Conservation (phyloP, 1,284 basidiomycete species). For the Fistulinella cinereoalba region DNA sequence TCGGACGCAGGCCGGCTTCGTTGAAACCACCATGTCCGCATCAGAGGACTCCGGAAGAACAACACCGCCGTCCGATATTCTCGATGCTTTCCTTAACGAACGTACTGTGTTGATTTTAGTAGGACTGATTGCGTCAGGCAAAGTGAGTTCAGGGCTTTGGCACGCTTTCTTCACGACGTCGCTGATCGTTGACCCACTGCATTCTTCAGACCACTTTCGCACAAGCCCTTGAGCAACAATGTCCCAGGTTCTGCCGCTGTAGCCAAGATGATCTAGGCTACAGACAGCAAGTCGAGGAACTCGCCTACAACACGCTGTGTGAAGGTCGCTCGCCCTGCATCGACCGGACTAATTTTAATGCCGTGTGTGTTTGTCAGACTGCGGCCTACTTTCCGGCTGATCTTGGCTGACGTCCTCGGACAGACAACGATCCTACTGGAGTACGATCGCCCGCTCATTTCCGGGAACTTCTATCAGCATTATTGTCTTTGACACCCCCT, state of each 20-base stretch:
- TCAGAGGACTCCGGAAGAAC: background rate
- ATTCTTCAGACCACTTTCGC: constrained; percentile 61
- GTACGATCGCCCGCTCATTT: constrained; percentile 61
- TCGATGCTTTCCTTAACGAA: constrained; percentile 32
- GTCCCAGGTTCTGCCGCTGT: constrained; percentile 60
- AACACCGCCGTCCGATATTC: background rate
- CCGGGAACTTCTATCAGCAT: constrained; percentile 60
- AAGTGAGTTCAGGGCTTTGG: constrained; percentile 43
- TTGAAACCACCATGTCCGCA: constrained; percentile 20
- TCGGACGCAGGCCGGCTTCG: background rate
- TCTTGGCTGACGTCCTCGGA: constrained; percentile 2
- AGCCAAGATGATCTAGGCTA: constrained; percentile 66
- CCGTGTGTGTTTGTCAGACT: constrained; percentile 43
- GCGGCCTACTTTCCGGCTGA: background rate
- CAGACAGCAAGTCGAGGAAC: constrained; percentile 55
- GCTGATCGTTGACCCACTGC: background rate
- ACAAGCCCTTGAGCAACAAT: constrained; percentile 53
- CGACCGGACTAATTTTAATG: constrained; percentile 70
- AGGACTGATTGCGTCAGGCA: constrained; percentile 67
- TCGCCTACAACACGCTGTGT: constrained; percentile 48
- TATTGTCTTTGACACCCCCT: constrained; percentile 70
- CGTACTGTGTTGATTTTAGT: constrained; percentile 63
- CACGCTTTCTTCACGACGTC: too few relatives aligned
- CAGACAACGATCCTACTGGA: constrained; percentile 71
- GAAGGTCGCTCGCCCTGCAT: constrained; percentile 65